Evolutionary conservation across 2,329 filamentous ascomycete genomes (phyloP).

Genomic region (Catunica adiposa): DNA sequence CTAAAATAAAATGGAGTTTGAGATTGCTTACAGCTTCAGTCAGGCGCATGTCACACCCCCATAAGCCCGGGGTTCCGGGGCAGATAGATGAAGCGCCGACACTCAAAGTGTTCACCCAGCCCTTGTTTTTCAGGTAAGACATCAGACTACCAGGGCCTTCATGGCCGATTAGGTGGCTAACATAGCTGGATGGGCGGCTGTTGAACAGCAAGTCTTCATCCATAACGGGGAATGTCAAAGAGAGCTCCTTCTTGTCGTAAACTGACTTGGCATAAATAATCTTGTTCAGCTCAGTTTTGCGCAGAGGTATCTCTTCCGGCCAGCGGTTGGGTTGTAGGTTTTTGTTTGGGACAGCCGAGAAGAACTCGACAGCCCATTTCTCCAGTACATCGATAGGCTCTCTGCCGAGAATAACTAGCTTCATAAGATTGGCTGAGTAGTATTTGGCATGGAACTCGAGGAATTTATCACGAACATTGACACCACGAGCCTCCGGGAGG

Average conservation of each 20-base stretch:
- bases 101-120: conserved; percentile 72
- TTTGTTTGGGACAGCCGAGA: conserved; percentile 69
- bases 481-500: conserved; percentile 57
- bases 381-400: conserved; percentile 71
- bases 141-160: conserved; percentile 87
- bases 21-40: conserved; percentile 54
- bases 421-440: conserved; percentile 90
- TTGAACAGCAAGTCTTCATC: conserved; percentile 70
- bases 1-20: not conserved
- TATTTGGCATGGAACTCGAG: conserved; percentile 80
- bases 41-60: conserved; percentile 61
- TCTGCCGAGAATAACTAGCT: conserved; percentile 69
- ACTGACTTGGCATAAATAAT: conserved; percentile 83
- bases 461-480: conserved; percentile 80
- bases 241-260: conserved; percentile 67
- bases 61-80: conserved; percentile 59
- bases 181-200: conserved; percentile 67
- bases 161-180: conserved; percentile 79
- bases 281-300: conserved; percentile 35
- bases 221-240: conserved; percentile 68
- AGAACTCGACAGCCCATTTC: conserved; percentile 69
- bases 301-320: conserved; percentile 34
- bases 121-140: conserved; percentile 75
- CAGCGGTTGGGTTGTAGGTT: conserved; percentile 46
- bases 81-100: conserved; percentile 63